These are phyloP conservation scores for Acer negundo DNA, from an alignment of 345 rosid genomes.

Conservation along the genomic window DNA sequence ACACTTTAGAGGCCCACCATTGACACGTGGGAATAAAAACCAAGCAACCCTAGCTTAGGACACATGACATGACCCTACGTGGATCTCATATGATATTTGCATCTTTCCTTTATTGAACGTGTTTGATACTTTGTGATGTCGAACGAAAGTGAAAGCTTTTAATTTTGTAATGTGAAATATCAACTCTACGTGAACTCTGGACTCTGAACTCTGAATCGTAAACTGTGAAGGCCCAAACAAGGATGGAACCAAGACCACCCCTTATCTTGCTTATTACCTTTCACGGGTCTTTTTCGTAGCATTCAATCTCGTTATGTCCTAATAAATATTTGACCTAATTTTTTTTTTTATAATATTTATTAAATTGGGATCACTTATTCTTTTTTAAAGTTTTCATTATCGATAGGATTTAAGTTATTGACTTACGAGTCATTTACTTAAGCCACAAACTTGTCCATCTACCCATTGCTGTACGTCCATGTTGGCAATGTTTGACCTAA, in stretches of 20 bases:
- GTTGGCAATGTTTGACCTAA: too few relatives aligned
- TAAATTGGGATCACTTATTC: too few relatives aligned
- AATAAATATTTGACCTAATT: too few relatives aligned
- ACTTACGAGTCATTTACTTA: too few relatives aligned
- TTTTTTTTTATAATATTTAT: too few relatives aligned
- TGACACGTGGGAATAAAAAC: constrained; percentile 31
- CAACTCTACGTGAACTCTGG: too few relatives aligned
- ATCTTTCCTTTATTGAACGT: constrained; percentile 18
- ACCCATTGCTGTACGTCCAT: too few relatives aligned
- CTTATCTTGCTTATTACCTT: not conserved
- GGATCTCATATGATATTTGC: constrained; percentile 29
- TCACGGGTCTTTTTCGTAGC: too few relatives aligned
- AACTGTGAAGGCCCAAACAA: not conserved
- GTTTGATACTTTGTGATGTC: constrained; percentile 10
- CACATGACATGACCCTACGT: constrained; percentile 38
- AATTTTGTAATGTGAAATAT: not conserved
- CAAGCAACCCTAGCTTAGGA: not conserved
- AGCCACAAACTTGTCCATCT: too few relatives aligned
- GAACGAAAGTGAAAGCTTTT: constrained; percentile 14
- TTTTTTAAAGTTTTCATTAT: too few relatives aligned
- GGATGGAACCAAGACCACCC: not conserved
- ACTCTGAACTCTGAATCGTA: not conserved
- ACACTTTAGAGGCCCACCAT: constrained; percentile 30
- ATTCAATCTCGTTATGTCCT: too few relatives aligned
- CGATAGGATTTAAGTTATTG: too few relatives aligned